Evolutionary conservation across 2,329 filamentous ascomycete genomes (phyloP).

Genomic region (Penicillium rolfsii): DNA sequence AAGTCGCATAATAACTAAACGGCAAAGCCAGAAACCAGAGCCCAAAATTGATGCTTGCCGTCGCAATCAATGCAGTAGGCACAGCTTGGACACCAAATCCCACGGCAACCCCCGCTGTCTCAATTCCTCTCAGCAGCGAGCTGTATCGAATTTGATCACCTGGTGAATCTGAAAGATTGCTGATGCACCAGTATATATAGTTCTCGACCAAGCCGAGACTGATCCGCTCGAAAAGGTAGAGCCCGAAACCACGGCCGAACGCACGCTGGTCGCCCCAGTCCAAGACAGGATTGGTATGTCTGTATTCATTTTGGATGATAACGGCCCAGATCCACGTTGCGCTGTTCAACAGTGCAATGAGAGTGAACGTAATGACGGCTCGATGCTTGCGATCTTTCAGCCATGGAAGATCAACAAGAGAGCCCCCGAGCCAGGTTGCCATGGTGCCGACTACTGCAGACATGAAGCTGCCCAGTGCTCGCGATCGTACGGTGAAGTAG

Average conservation of each 20-base stretch:
- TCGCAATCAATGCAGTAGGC: conserved; percentile 48
- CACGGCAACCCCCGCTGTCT: not conserved
- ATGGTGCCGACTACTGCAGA: not conserved
- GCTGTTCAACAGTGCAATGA: not conserved
- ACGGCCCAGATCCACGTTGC: not conserved
- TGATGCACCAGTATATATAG: conserved; percentile 54
- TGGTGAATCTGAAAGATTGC: conserved; percentile 50
- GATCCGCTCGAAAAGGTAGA: conserved; percentile 48
- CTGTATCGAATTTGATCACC: conserved; percentile 52
- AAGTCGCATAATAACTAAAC: conserved; percentile 51
- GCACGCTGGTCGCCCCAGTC: conserved; percentile 23
- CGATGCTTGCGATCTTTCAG: not conserved
- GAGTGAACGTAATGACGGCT: not conserved
- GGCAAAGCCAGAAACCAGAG: conserved; percentile 50
- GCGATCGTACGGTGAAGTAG: not conserved
- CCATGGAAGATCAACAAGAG: not conserved
- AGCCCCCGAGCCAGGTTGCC: not conserved
- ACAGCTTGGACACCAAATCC: conserved; percentile 44
- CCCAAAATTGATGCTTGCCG: conserved; percentile 50
- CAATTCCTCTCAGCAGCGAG: not conserved
- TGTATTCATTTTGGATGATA: not conserved
- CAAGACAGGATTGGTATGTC: not conserved
- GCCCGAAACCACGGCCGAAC: conserved; percentile 50
- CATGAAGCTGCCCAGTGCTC: not conserved
- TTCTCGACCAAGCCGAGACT: conserved; percentile 49